phyloP scores from a whole-genome alignment of 305 asterid species.

The Fraxinus baroniana region DNA sequence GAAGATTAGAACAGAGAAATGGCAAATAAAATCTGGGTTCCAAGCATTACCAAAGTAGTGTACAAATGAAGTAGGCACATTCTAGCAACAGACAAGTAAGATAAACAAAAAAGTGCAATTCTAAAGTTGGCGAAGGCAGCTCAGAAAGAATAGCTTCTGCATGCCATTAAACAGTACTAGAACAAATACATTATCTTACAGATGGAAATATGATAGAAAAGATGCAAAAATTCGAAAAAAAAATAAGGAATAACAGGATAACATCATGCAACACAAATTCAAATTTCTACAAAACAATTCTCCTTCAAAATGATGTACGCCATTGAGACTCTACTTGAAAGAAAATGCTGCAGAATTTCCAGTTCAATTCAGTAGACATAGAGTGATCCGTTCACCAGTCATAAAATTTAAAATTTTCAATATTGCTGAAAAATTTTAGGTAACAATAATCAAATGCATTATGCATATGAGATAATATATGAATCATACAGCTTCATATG shows the following conservation, averaged over 20 bases:
- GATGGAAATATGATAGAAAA: not conserved
- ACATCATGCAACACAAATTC: not conserved
- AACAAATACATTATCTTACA: not conserved
- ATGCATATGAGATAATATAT: not conserved
- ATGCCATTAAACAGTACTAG: not conserved
- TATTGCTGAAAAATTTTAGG: not conserved
- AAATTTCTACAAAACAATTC: not conserved
- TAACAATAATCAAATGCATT: not conserved
- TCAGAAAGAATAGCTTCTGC: not conserved
- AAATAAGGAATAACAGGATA: not conserved
- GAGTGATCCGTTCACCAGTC: not conserved
- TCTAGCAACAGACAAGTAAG: not conserved
- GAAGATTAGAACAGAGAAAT: not conserved
- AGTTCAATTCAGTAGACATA: not conserved
- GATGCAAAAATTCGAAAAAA: not conserved
- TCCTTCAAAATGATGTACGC: not conserved
- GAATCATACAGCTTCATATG: not conserved
- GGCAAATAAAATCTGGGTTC: not conserved
- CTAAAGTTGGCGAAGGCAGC: slow-evolving; percentile 3
- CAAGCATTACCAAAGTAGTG: slow-evolving; percentile 3
- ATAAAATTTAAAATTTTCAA: slow-evolving; percentile 4
- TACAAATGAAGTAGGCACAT: slow-evolving; percentile 11
- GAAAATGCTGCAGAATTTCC: not conserved
- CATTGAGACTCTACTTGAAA: not conserved
- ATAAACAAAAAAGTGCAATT: slow-evolving; percentile 1